phyloP scores from a whole-genome alignment of 306 rosid species.

The Prunus davidiana region DNA sequence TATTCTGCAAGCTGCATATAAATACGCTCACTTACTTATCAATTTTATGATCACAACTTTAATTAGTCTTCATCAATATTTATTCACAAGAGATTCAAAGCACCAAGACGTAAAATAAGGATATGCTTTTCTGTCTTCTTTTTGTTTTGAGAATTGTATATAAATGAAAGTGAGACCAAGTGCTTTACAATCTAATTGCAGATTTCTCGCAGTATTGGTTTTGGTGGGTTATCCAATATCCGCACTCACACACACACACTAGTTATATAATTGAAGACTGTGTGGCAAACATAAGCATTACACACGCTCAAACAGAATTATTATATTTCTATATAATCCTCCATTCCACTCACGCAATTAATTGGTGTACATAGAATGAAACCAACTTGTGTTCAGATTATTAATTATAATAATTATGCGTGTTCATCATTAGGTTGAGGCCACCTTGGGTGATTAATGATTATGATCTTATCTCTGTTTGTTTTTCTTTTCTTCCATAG shows the following conservation, averaged over 20 bases:
- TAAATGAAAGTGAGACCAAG: background rate
- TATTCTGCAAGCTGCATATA: background rate
- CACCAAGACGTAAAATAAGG: background rate
- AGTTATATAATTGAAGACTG: background rate
- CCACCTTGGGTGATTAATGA: too few species aligned
- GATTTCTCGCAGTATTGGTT: background rate
- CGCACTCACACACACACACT: background rate
- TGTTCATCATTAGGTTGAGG: too few species aligned
- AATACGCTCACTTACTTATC: conserved; percentile 17
- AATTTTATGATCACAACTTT: background rate
- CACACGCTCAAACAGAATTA: conserved; percentile 20
- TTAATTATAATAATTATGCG: too few species aligned
- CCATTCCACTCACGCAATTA: background rate
- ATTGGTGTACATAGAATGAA: background rate
- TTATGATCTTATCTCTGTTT: too few species aligned
- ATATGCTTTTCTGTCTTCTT: background rate
- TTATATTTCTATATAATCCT: background rate
- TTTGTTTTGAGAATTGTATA: too few species aligned
- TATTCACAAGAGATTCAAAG: background rate
- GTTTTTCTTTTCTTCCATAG: too few species aligned
- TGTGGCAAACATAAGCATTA: conserved; percentile 23
- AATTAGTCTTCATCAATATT: background rate
- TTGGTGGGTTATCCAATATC: conserved; percentile 15
- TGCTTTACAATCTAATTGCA: background rate
- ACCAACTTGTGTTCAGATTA: background rate